Evolutionary conservation across 306 rosid species (phyloP).

Genomic region (Astragalus membranaceus): DNA sequence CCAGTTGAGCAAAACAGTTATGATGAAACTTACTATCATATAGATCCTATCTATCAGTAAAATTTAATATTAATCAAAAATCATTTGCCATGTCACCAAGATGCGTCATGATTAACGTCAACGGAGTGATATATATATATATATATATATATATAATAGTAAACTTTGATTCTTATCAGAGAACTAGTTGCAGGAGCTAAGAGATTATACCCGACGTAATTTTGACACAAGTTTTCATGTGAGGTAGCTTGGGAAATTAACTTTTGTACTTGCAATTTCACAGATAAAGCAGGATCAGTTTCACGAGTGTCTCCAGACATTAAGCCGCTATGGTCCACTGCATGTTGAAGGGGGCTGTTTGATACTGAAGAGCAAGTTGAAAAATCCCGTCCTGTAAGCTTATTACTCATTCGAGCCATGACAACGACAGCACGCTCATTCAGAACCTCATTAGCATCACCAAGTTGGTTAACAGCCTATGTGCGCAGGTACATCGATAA

Average conservation of each 20-base stretch:
- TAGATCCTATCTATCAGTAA: too few species aligned
- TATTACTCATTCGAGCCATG: slow-evolving; percentile 94
- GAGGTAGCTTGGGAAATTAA: slow-evolving; percentile 81
- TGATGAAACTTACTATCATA: too few species aligned
- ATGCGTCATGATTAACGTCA: too few species aligned
- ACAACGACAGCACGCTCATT: slow-evolving; percentile 97
- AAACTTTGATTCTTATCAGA: neutral
- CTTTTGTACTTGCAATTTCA: slow-evolving; percentile 85
- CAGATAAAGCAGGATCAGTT: slow-evolving; percentile 84
- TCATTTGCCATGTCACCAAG: too few species aligned
- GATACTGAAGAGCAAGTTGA: slow-evolving; percentile 56
- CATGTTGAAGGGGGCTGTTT: slow-evolving; percentile 49
- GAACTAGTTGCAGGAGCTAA: neutral
- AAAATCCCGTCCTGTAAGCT: slow-evolving; percentile 97
- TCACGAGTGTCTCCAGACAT: slow-evolving; percentile 84
- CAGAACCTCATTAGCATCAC: slow-evolving; percentile 97
- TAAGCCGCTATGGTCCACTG: slow-evolving; percentile 64
- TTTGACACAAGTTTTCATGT: slow-evolving; percentile 91
- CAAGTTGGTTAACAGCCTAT: slow-evolving; percentile 96
- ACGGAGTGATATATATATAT: too few species aligned
- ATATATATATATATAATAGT: too few species aligned
- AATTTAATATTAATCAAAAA: too few species aligned
- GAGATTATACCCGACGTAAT: slow-evolving; percentile 80
- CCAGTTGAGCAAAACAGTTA: too few species aligned
- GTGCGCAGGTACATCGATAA: slow-evolving; percentile 11